Percentiles rank a stretch among this genome's conserved stretches.
Conservation (phyloP, 2,329 filamentous ascomycete genomes). For the Pseudogymnoascus sp. region DNA sequence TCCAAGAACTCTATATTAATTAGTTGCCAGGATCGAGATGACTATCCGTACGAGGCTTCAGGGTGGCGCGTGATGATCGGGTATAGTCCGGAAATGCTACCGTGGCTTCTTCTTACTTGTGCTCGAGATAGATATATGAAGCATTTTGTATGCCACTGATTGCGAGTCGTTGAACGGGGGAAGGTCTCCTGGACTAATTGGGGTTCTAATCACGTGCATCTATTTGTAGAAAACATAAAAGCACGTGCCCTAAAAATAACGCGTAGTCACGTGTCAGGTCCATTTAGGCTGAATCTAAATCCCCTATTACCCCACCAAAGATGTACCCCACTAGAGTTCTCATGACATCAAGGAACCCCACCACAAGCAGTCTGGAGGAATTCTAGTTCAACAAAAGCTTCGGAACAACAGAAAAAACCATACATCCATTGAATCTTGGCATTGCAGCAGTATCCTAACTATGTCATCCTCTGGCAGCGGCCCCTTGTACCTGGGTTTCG, state of each 20-base stretch:
- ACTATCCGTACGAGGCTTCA: not conserved
- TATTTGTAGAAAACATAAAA: not conserved
- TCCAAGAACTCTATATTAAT: slow-evolving; percentile 1
- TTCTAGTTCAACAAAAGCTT: slow-evolving; percentile 5
- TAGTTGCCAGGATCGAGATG: not conserved
- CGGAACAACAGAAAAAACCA: not conserved
- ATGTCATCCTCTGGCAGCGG: slow-evolving; percentile 33
- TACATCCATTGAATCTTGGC: not conserved
- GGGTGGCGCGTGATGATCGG: not conserved
- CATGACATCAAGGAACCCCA: slow-evolving; percentile 6
- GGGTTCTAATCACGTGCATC: not conserved
- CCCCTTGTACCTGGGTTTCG: slow-evolving; percentile 81
- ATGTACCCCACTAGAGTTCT: not conserved
- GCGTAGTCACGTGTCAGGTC: not conserved
- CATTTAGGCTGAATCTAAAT: not conserved
- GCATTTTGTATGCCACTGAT: not conserved
- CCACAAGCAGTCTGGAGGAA: not conserved
- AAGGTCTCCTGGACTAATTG: not conserved
- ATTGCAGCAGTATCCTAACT: slow-evolving; percentile 8
- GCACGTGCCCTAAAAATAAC: not conserved
- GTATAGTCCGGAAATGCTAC: not conserved
- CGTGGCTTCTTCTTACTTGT: not conserved
- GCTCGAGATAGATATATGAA: not conserved
- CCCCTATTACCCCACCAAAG: not conserved
- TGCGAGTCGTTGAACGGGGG: not conserved